Evolutionary conservation across 2,329 filamentous ascomycete genomes (phyloP).

Genomic region (Biscogniauxia marginata): DNA sequence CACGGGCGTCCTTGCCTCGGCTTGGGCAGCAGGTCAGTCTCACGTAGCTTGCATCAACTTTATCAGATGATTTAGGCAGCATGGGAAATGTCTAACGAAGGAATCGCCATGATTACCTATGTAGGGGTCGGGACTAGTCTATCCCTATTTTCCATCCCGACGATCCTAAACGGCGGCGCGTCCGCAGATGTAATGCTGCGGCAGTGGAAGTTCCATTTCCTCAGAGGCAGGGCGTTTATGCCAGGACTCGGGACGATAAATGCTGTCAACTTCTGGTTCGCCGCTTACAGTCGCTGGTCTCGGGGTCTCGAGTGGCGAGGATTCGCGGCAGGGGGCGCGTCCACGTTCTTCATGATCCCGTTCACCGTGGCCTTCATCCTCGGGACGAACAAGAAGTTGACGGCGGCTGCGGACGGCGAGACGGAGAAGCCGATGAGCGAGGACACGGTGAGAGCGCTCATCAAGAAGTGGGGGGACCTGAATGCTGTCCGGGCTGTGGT

Average conservation of each 20-base stretch:
- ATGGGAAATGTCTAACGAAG: neutral
- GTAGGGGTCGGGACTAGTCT: constrained; percentile 20
- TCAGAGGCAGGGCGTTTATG: constrained; percentile 17
- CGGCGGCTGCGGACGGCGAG: constrained; percentile 13
- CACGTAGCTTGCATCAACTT: neutral
- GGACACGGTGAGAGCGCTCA: constrained; percentile 23
- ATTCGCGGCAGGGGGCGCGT: constrained; percentile 21
- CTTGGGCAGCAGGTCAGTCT: constrained; percentile 1
- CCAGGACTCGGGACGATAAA: constrained; percentile 13
- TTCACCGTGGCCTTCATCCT: constrained; percentile 22
- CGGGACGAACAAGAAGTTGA: constrained; percentile 16
- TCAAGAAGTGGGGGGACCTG: constrained; percentile 28
- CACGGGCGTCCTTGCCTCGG: neutral
- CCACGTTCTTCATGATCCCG: constrained; percentile 21
- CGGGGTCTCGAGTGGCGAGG: constrained; percentile 24
- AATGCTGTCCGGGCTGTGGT: constrained; percentile 26
- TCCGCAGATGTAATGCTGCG: constrained; percentile 20
- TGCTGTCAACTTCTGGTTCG: constrained; percentile 18
- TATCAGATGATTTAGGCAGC: neutral
- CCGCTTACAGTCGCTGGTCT: constrained; percentile 18
- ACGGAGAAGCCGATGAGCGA: constrained; percentile 23
- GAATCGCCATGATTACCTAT: neutral
- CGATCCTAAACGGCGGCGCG: constrained; percentile 17
- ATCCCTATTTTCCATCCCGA: constrained; percentile 17
- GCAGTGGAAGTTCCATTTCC: constrained; percentile 23